phyloP scores from a whole-genome alignment of 2,329 filamentous ascomycete species.

The Colletotrichum orchidophilum region DNA sequence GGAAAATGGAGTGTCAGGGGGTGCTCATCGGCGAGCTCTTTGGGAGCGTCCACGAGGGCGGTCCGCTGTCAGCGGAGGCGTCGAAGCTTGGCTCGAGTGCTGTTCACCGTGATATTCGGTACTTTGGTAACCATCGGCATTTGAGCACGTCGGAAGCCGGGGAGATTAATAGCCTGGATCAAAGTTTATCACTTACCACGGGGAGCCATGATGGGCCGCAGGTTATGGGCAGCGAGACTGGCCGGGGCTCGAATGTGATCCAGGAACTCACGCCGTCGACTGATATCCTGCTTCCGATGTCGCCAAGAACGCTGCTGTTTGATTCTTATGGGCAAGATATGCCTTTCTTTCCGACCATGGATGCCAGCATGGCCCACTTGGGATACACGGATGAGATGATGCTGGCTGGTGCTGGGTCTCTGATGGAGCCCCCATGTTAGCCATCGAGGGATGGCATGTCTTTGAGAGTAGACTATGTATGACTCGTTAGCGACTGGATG shows the following conservation, averaged over 20 bases:
- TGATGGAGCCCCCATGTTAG: slow-evolving; percentile 22
- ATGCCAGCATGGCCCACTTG: slow-evolving; percentile 29
- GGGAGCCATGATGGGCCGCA: slow-evolving; percentile 1
- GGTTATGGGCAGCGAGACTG: background rate
- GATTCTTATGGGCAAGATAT: slow-evolving; percentile 36
- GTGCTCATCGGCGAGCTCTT: slow-evolving; percentile 38
- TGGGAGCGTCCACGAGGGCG: slow-evolving; percentile 36
- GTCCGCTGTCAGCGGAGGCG: background rate
- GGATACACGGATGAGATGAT: slow-evolving; percentile 21
- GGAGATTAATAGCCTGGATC: background rate
- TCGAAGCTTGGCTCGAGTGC: background rate
- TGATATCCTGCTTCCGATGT: slow-evolving; percentile 35
- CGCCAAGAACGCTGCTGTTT: slow-evolving; percentile 36
- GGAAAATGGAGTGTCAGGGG: slow-evolving; percentile 38
- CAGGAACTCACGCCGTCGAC: slow-evolving; percentile 25
- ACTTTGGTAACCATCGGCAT: background rate
- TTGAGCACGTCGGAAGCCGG: background rate
- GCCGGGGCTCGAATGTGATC: slow-evolving; percentile 11
- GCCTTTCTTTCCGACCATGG: slow-evolving; percentile 38
- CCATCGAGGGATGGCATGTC: no score
- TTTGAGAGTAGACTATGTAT: background rate
- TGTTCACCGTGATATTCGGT: background rate
- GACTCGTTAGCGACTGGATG: background rate
- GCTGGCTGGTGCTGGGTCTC: background rate
- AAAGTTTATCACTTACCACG: background rate